Conservation (phyloP, 1,284 basidiomycete species). For the Rugosomyces carneus region DNA sequence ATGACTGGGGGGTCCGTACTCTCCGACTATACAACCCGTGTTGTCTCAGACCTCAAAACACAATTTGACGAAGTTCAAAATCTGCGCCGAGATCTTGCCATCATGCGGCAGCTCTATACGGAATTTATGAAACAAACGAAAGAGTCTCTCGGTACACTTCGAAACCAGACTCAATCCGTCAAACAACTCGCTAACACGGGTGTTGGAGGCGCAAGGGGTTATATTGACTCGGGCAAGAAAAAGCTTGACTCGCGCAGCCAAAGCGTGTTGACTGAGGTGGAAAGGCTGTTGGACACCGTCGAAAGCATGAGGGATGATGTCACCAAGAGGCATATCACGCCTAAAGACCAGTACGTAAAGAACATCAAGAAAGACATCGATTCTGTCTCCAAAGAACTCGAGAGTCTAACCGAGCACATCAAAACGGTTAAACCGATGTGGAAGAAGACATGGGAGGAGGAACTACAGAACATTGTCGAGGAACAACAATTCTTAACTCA, state of each 20-base stretch:
- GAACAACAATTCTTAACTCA: slow-evolving; percentile 94
- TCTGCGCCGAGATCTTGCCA: slow-evolving; percentile 86
- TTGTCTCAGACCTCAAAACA: slow-evolving; percentile 79
- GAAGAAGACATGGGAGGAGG: slow-evolving; percentile 98
- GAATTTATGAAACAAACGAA: slow-evolving; percentile 92
- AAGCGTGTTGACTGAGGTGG: slow-evolving; percentile 87
- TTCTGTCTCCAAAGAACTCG: slow-evolving; percentile 65
- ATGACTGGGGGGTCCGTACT: slow-evolving; percentile 66
- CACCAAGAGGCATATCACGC: slow-evolving; percentile 82
- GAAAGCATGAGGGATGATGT: slow-evolving; percentile 92
- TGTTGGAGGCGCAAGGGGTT: slow-evolving; percentile 82
- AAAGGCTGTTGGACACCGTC: slow-evolving; percentile 90
- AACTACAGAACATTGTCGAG: slow-evolving; percentile 94
- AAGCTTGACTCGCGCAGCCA: slow-evolving; percentile 87
- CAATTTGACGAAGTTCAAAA: slow-evolving; percentile 95
- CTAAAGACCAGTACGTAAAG: slow-evolving; percentile 71
- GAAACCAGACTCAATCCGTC: slow-evolving; percentile 81
- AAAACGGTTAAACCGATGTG: slow-evolving; percentile 91
- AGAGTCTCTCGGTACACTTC: slow-evolving; percentile 70
- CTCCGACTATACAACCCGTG: slow-evolving; percentile 65
- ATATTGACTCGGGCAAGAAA: slow-evolving; percentile 88
- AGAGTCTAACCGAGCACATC: slow-evolving; percentile 80
- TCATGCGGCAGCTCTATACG: slow-evolving; percentile 90
- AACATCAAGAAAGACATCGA: slow-evolving; percentile 72
- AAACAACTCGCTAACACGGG: slow-evolving; percentile 79